These are phyloP conservation scores for Cytospora schulzeri DNA, from an alignment of 2,329 filamentous ascomycete genomes.

Conservation along the genomic window DNA sequence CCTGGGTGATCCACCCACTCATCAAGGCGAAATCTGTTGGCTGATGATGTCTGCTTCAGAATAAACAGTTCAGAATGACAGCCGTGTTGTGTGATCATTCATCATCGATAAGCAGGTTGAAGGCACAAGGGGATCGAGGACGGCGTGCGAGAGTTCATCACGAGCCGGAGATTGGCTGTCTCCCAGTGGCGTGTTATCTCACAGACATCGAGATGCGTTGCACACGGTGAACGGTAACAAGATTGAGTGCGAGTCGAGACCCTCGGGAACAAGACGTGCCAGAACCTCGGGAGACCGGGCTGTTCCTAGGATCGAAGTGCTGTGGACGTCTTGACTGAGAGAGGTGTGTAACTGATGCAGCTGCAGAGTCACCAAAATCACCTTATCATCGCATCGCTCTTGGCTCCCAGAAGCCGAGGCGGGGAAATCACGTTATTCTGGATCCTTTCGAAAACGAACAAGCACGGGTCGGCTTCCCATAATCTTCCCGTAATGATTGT, in stretches of 20 bases:
- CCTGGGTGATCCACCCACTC: not conserved
- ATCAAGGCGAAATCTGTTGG: not conserved
- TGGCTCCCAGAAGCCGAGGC: conserved; percentile 6
- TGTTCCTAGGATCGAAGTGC: conserved; percentile 22
- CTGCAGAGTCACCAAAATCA: conserved; percentile 20
- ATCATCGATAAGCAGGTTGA: conserved; percentile 2
- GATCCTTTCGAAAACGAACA: not conserved
- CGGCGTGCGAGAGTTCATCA: not conserved
- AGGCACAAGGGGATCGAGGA: not conserved
- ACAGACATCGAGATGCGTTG: not conserved
- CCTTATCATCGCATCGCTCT: conserved; percentile 11
- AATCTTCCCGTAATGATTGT: conserved; percentile 16
- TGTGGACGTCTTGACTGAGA: not conserved
- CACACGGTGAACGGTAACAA: not conserved
- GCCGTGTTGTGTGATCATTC: conserved; percentile 14
- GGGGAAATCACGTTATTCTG: conserved; percentile 5
- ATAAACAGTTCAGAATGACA: conserved; percentile 6
- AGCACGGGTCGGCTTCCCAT: not conserved
- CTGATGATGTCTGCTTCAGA: conserved; percentile 3
- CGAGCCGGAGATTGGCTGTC: conserved; percentile 5
- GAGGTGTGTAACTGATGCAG: conserved; percentile 11
- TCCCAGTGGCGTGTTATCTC: conserved; percentile 18
- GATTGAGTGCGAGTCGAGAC: conserved; percentile 11
- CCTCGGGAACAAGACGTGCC: conserved; percentile 2
- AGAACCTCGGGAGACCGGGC: conserved; percentile 8